These are phyloP conservation scores for Xylariales sp. DNA, from an alignment of 2,329 filamentous ascomycete species.

Conservation along the genomic window DNA sequence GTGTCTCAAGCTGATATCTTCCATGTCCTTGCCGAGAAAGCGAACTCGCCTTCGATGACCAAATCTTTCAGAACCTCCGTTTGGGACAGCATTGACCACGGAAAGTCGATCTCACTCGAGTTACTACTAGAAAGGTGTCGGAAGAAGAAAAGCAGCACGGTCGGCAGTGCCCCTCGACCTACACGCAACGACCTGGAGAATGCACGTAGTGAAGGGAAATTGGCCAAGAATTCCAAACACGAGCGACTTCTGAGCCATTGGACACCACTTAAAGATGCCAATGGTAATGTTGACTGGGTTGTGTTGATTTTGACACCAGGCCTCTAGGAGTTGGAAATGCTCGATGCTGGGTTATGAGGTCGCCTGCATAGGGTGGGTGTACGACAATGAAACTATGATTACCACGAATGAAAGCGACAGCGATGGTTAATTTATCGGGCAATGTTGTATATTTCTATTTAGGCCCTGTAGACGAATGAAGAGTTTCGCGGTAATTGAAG, in stretches of 20 bases:
- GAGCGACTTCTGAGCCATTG: slow-evolving; percentile 27
- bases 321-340: no score
- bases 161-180: background rate
- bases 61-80: slow-evolving; percentile 41
- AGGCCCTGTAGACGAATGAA: no score
- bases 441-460: no score
- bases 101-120: slow-evolving; percentile 24
- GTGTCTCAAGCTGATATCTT: slow-evolving; percentile 49
- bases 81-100: slow-evolving; percentile 24
- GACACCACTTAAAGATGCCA: slow-evolving; percentile 29
- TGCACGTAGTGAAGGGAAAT: slow-evolving; percentile 14
- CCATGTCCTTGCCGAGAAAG: slow-evolving; percentile 45
- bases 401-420: no score
- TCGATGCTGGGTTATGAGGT: no score
- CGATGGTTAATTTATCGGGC: no score
- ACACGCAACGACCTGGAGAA: slow-evolving; percentile 2
- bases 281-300: slow-evolving; percentile 28
- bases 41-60: slow-evolving; percentile 36
- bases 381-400: no score
- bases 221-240: slow-evolving; percentile 14
- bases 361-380: no score
- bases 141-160: slow-evolving; percentile 3
- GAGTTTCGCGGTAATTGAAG: no score
- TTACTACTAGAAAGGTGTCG: slow-evolving; percentile 13
- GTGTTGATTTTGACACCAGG: slow-evolving; percentile 24